Base-by-base conservation (phyloP, 768 basidiomycete genomes). In the Tricholoma sp. region DNA sequence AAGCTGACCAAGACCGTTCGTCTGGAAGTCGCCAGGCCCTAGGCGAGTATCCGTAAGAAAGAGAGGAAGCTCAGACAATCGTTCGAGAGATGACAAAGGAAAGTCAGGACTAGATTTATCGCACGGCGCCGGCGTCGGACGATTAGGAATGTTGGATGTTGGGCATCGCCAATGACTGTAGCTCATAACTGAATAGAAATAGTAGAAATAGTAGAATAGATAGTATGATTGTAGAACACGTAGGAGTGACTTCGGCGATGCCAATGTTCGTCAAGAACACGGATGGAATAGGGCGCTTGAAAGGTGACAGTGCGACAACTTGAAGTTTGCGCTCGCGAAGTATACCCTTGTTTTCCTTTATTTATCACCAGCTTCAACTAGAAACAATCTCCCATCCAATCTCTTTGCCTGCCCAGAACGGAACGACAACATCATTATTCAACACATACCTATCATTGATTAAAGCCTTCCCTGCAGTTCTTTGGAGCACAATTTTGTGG, bases 401-500 rank as follows among this genome's bases (percentile, higher is more conserved):
- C 59, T 80, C 75, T 71, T 84, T 89, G 11, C 93, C 95, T 8
- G 88, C 84, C 89, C 91, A 90, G 73, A 98, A 96, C 7, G 95
- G 91, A 41, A 89, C 80, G 1, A 96, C 79, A 28, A 64, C 76
- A 29, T 83, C 79, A 18, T 75, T 73, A 13, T 74, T 79, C 47
- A 74, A 63, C 33, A 67, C 65, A 70, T 81, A 89, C n/a, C 64
- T 66, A 39, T 76, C 77, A 34, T 78, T 77, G 6, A 89, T 75
- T 6, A 68, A 57, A 52, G 66, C 65, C 1, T 65, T 71, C 54
- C 71, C 71, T 2, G 66, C 59, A 12, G 75, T 71, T 60, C 72
- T 79, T 62, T 70, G 70, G 29, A 91, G 65, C 2, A 71, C 68
- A 6, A 88, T 74, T 29, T 62, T 71, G 1, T 66, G 61, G 11